These are phyloP conservation scores for Trametes sanguinea DNA, from an alignment of 768 basidiomycete species.

Conservation along the genomic window DNA sequence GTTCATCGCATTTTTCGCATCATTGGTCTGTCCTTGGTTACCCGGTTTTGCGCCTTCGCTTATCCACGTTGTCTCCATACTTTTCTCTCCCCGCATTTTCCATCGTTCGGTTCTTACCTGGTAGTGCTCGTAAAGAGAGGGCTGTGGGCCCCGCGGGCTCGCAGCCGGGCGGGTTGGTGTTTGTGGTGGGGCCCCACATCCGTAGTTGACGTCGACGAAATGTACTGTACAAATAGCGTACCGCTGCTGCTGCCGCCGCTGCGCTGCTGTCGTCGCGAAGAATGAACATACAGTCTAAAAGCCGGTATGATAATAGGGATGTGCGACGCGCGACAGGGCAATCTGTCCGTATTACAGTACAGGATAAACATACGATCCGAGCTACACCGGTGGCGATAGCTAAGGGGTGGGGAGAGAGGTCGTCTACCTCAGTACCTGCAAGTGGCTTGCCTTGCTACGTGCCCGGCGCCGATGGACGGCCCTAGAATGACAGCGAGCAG, in stretches of 20 bases:
- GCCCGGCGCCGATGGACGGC: conserved; percentile 55
- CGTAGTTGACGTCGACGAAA: conserved; percentile 4
- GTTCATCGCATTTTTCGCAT: not conserved
- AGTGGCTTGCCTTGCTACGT: conserved; percentile 45
- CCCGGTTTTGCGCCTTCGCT: not conserved
- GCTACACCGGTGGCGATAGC: not conserved
- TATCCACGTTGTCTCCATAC: not conserved
- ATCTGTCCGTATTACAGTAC: no score
- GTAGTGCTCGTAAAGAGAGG: not conserved
- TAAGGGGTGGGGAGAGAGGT: not conserved
- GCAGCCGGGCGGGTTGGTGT: not conserved
- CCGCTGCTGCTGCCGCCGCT: conserved; percentile 6
- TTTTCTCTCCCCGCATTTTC: not conserved
- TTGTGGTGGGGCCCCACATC: not conserved
- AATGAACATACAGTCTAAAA: conserved; percentile 6
- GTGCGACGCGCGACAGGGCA: no score
- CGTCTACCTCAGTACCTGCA: conserved; percentile 46
- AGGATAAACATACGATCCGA: not conserved
- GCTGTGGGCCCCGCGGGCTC: not conserved
- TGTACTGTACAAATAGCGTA: conserved; percentile 13
- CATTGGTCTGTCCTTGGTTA: not conserved
- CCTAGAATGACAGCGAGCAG: conserved; percentile 75
- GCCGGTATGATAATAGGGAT: no score
- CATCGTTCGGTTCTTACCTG: not conserved
- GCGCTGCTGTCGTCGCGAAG: not conserved